Conservation (phyloP, 78 protist species). For the Goniomonas avonlea region DNA sequence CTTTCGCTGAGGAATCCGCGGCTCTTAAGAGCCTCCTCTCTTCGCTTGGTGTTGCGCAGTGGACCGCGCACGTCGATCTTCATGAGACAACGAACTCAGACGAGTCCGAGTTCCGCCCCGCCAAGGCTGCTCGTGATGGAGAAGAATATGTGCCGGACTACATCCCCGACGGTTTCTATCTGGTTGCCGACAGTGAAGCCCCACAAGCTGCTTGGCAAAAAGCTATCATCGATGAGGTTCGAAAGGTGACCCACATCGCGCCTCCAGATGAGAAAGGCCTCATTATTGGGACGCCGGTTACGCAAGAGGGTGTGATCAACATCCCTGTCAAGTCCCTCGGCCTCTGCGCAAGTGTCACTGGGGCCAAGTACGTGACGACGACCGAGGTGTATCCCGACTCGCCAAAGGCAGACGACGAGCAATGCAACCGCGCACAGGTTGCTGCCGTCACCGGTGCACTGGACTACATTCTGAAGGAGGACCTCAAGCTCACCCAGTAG, state of each 20-base stretch:
- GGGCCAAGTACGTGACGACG: conserved; percentile 27
- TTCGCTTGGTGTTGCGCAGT: neutral
- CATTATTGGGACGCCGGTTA: neutral
- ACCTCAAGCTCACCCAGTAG: neutral
- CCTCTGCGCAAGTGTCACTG: conserved; percentile 5
- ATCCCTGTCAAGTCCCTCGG: neutral
- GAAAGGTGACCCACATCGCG: conserved; percentile 38
- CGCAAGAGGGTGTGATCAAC: conserved; percentile 11
- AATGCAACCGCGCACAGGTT: conserved; percentile 35
- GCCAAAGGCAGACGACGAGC: neutral
- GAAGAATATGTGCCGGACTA: neutral
- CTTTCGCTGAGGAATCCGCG: neutral
- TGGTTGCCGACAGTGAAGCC: neutral
- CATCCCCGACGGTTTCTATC: conserved; percentile 43
- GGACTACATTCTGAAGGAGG: neutral
- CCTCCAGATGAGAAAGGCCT: conserved; percentile 15
- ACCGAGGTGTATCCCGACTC: conserved; percentile 46
- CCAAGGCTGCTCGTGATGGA: conserved; percentile 38
- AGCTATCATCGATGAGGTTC: conserved; percentile 22
- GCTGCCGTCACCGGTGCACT: conserved; percentile 2
- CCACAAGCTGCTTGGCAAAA: neutral
- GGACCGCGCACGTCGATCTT: conserved; percentile 17
- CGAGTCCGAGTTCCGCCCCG: conserved; percentile 31
- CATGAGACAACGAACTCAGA: conserved; percentile 48
- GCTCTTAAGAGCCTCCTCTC: neutral